A percentile compares a stretch with the other conserved stretches of the same genome.
These are phyloP conservation scores for Pezicula rhizophila DNA, from an alignment of 2,329 filamentous ascomycete genomes.

Conservation along the genomic window DNA sequence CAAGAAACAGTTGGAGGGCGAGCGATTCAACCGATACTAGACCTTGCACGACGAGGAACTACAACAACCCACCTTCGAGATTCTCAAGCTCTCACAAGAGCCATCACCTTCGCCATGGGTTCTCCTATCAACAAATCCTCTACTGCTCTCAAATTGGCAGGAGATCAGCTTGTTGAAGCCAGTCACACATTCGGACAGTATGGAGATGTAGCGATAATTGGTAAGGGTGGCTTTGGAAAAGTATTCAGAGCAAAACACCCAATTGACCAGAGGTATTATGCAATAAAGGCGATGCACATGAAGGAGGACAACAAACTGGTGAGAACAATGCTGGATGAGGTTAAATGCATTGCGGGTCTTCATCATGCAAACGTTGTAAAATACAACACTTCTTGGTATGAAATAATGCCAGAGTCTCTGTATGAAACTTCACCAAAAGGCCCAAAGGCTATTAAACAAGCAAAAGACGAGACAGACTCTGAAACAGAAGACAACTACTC, in stretches of 20 bases:
- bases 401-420: too few species aligned
- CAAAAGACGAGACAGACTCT: background rate
- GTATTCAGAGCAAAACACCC: conserved; percentile 57
- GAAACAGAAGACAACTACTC: too few species aligned
- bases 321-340: conserved; percentile 2
- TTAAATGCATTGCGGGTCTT: conserved; percentile 42
- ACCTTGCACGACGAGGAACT: background rate
- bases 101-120: background rate
- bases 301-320: conserved; percentile 7
- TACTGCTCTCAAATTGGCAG: background rate
- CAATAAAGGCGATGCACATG: conserved; percentile 59
- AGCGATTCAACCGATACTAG: background rate
- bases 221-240: conserved; percentile 59
- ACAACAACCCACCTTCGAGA: background rate
- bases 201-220: conserved; percentile 51
- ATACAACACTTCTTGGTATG: conserved; percentile 32
- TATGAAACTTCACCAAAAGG: too few species aligned
- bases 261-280: conserved; percentile 57
- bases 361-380: conserved; percentile 62
- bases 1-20: background rate
- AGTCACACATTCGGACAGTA: conserved; percentile 34
- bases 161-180: background rate
- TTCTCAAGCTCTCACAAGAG: background rate
- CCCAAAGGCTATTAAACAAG: too few species aligned
- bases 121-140: background rate